Conservation (phyloP, 73 alveolate genomes). For the Stentor roeselii region DNA sequence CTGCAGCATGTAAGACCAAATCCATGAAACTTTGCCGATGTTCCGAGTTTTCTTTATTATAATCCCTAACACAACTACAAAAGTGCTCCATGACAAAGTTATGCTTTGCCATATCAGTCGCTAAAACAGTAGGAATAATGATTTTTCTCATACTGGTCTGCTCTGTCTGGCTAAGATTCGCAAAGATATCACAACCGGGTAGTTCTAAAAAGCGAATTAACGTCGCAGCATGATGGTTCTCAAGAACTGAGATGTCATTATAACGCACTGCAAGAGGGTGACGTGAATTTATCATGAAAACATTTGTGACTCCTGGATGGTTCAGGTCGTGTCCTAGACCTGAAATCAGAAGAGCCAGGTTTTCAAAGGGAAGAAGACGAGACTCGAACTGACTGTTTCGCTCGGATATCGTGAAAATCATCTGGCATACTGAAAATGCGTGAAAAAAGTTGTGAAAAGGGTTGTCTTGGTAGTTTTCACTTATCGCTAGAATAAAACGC, state of each 20-base stretch:
- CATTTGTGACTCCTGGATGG: conserved; percentile 88
- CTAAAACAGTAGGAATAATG: conserved; percentile 56
- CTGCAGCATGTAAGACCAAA: conserved; percentile 72
- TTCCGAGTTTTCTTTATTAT: conserved; percentile 35
- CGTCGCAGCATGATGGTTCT: conserved; percentile 81
- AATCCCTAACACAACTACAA: conserved; percentile 36
- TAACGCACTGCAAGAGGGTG: conserved; percentile 61
- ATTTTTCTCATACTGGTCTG: conserved; percentile 43
- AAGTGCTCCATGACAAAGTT: conserved; percentile 36
- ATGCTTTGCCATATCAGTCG: conserved; percentile 76
- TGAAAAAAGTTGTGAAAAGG: conserved; percentile 29
- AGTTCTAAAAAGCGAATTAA: conserved; percentile 50
- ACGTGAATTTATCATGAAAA: conserved; percentile 55
- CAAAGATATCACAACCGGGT: conserved; percentile 51
- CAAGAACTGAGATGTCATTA: conserved; percentile 79
- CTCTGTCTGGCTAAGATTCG: conserved; percentile 41
- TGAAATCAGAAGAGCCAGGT: conserved; percentile 38
- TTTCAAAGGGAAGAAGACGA: not conserved
- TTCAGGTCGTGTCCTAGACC: conserved; percentile 81
- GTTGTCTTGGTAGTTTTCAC: conserved; percentile 26
- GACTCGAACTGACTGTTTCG: not conserved
- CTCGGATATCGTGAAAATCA: not conserved
- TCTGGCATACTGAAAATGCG: conserved; percentile 23
- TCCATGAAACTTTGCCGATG: conserved; percentile 55
- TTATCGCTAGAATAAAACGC: not conserved